Evolutionary conservation across 1,284 basidiomycete genomes (phyloP), one percentile per base, ranked within the genome.

Genomic region (Ganoderma resinaceum): DNA sequence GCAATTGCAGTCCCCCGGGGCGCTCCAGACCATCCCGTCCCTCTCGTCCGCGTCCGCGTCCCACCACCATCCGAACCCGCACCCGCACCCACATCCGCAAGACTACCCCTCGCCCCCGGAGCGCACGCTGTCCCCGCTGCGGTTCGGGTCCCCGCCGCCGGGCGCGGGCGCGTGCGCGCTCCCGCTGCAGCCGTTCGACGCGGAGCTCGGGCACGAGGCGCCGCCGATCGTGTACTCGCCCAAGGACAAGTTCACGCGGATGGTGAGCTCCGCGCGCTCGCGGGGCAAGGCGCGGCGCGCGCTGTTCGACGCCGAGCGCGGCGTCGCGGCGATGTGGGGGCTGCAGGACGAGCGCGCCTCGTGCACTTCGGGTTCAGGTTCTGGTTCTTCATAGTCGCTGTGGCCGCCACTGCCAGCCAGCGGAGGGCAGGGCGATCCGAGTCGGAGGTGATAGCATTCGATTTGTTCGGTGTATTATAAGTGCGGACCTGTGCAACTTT

Each of bases 211-310:
- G 20, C 49, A 33, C 23, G 62, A 29, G 52, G 52, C n/a, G 57
- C 43, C n/a, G 64, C 61, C 43, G 64, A 53, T 31, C 6, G 60
- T 37, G 53, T 42, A 61, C 52, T 38, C 46, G 49, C 63, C n/a
- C 38, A 26, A 46, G 46, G 62, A 66, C 55, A 7, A 42, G 67
- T 71, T 62, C 57, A 65, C 70, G 61, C 65, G 61, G 33, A 71
- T 71, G 70, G 70, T 71, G 52, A 42, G 49, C 20, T 64, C 65
- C 20, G 70, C 63, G 49, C 43, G 70, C 40, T 68, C 49, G 60
- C 16, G 38, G 31, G 40, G 60, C 31, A 60, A 46, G 60, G 29
- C 65, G 60, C 23, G 65, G 29, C 59, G 65, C 16, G 60, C 60
- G 52, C 42, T 62, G 37, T 66, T 66, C n/a, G 65, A 66, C 40